Evolutionary conservation across 495 filamentous ascomycete species (phyloP), one percentile per base, ranked within the genome.

Genomic region (Choiromyces venosus): DNA sequence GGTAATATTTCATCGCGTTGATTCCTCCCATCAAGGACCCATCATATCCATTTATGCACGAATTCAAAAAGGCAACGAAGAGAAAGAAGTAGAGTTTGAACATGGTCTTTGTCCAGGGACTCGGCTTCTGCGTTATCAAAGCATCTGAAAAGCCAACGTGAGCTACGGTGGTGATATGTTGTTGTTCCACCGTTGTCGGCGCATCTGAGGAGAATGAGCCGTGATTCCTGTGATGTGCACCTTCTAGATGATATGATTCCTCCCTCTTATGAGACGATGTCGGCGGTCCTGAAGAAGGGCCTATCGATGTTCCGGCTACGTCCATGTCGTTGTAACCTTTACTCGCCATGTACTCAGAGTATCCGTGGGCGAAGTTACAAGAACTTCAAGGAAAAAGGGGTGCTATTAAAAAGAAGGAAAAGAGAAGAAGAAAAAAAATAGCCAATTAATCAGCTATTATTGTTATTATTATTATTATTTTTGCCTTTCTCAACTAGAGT

Each of bases 41-140:
- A 76, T 89, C 88, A 77, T 87, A 89, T 10, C 88, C 88, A 74
- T 88, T 89, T 46, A 89, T 85, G 68, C 83, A 85, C 4, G 83
- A 84, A 76, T 85, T 86, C 29, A 85, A 74, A 64, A 83, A 86
- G 10, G 82, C 81, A 18, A 84, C 68, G 19, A 74, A 68, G 6
- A 84, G 77, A 70, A 84, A 82, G 65, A 83, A 78, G 69, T 86
- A 85, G 16, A 85, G 80, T 36, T 80, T 82, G 37, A 82, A 76
- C 82, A 85, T 82, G 1, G 74, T 74, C 12, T 76, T 75, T 4
- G 83, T 83, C 84, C 84, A 85, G 35, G 84, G 82, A 12, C 77
- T 79, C 37, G 77, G 77, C 21, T 76, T 79, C 67, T 79, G 77
- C 12, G 77, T 69, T 33, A 79, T 79, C 67, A 79, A 37, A 19